Evolutionary conservation across 495 filamentous ascomycete genomes (phyloP).

Genomic region (Penicillium paradoxum): DNA sequence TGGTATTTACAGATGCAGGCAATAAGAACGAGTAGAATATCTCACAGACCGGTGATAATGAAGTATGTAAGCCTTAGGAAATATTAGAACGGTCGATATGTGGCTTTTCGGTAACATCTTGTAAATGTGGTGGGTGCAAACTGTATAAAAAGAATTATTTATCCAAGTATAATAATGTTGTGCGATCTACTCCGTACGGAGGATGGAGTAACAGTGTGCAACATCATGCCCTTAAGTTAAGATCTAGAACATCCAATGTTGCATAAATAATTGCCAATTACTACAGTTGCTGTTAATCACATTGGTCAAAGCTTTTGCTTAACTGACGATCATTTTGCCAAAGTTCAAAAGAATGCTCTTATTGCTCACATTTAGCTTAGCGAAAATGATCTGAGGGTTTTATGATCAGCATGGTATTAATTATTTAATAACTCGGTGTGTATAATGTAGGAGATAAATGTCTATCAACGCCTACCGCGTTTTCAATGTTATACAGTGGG

Average conservation of each 20-base stretch:
- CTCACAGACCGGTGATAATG: too few species aligned
- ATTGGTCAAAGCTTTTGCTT: conserved; percentile 2
- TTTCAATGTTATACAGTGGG: background rate
- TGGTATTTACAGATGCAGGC: too few species aligned
- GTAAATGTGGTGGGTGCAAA: too few species aligned
- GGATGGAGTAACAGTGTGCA: too few species aligned
- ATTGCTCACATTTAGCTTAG: background rate
- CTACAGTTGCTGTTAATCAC: background rate
- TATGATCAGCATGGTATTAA: background rate
- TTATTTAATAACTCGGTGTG: background rate
- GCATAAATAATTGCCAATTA: background rate
- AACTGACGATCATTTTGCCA: background rate
- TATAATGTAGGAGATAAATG: background rate
- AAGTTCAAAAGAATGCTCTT: background rate
- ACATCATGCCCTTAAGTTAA: background rate
- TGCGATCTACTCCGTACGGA: too few species aligned
- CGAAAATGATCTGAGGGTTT: background rate
- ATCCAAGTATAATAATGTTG: too few species aligned
- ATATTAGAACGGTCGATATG: too few species aligned
- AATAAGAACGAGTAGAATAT: too few species aligned
- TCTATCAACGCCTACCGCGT: background rate
- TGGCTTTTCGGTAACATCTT: too few species aligned
- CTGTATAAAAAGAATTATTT: too few species aligned
- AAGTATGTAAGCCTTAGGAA: too few species aligned
- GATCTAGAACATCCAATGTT: background rate